phyloP scores from a whole-genome alignment of 441 rosid species.

The Hura crepitans region DNA sequence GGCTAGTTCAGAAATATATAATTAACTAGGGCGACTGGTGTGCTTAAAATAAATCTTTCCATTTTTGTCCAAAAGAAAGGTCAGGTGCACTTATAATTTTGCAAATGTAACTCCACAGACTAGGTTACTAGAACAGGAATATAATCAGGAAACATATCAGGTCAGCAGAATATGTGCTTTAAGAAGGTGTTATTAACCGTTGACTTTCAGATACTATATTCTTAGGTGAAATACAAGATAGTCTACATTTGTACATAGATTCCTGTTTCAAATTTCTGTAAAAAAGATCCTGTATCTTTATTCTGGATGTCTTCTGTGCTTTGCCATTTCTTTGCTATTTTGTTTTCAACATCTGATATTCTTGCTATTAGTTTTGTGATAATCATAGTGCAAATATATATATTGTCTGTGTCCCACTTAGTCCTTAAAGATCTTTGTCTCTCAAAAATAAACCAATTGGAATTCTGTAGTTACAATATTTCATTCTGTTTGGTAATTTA shows the following conservation, averaged over 20 bases:
- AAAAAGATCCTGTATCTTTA: neutral
- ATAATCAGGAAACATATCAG: neutral
- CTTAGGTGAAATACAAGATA: neutral
- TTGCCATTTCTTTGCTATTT: neutral
- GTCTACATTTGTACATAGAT: neutral
- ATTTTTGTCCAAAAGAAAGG: neutral
- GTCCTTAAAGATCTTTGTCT: neutral
- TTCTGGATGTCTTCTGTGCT: neutral
- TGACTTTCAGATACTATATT: neutral
- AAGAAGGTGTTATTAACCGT: neutral
- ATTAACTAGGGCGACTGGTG: neutral
- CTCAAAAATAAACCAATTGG: neutral
- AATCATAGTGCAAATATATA: neutral
- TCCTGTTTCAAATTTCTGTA: neutral
- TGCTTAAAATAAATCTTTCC: neutral
- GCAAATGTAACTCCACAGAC: neutral
- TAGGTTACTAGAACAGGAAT: neutral
- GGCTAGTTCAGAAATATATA: neutral
- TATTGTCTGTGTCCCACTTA: neutral
- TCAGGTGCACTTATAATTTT: neutral
- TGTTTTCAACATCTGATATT: slow-evolving; percentile 1
- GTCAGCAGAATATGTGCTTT: neutral
- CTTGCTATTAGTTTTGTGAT: neutral
- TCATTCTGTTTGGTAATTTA: slow-evolving; percentile 1
- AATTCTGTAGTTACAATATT: neutral